Percentiles rank a stretch among this genome's conserved stretches.
Conservation (phyloP, 1,284 basidiomycete species). For the Anthracocystis setariae region DNA sequence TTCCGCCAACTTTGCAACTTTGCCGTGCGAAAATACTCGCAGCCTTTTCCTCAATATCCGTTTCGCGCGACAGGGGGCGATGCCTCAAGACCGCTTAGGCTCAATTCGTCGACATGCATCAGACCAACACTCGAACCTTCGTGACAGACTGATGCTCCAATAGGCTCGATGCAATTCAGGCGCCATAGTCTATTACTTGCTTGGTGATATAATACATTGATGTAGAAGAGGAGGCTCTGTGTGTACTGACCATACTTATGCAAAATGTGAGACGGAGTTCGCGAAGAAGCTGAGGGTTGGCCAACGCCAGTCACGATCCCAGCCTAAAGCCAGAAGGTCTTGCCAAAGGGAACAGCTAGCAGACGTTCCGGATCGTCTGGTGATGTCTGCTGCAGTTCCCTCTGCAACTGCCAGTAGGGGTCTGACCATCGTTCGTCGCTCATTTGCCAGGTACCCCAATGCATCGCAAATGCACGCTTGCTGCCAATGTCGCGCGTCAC, state of each 20-base stretch:
- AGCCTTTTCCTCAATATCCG: no score
- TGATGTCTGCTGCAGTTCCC: conserved; percentile 27
- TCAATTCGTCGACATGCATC: no score
- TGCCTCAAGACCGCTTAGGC: no score
- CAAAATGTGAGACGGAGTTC: background rate
- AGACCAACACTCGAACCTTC: no score
- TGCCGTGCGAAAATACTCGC: no score
- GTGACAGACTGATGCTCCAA: no score
- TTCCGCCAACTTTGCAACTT: no score
- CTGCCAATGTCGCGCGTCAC: conserved; percentile 58
- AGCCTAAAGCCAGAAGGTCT: conserved; percentile 31
- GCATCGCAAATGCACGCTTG: conserved; percentile 66
- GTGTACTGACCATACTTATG: background rate
- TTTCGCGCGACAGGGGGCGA: no score
- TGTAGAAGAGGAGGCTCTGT: no score
- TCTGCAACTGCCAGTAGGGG: conserved; percentile 43
- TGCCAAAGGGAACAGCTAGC: conserved; percentile 50
- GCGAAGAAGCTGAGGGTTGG: background rate
- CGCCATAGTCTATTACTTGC: no score
- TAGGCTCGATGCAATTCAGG: no score
- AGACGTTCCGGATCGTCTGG: conserved; percentile 21
- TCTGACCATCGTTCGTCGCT: conserved; percentile 65
- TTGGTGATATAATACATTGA: no score
- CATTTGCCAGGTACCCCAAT: conserved; percentile 71
- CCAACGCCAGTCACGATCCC: background rate